Base-by-base conservation (phyloP, 345 rosid genomes). In the Clausena lansium region DNA sequence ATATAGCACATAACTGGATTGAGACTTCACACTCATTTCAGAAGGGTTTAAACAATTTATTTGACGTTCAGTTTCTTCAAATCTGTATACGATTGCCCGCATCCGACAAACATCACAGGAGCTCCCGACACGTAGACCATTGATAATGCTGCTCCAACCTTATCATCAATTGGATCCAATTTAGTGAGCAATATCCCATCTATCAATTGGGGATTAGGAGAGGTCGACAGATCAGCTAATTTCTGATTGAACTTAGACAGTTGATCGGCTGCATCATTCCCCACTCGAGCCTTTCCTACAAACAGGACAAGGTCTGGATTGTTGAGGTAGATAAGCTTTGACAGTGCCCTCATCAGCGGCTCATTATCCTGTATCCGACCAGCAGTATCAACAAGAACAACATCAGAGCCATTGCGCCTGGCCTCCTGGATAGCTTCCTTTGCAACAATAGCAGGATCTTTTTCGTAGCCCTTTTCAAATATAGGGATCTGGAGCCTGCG, bases 361-460 rank as follows among this genome's bases (percentile, higher is more conserved):
- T 96, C 99, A 81, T 96, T 96, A 74, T 94, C 98, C 98, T 94
- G 98, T 97, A 94, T 96, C 70, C 99, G 88, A 75, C 99, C 99
- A 75, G 99, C 99, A 14, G 99, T 97, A 83, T 97, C 99, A 73
- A 94, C 99, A 80, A 96, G 98, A 81, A 96, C 97, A 70, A 94
- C 99, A 82, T 96, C 99, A 27, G 97, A 88, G 58, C 95, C 98
- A 81, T 88, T 89, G 60, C 88, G 91, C 30, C 91, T 80, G 38
- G 98, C 98, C 86, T 92, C 97, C 78, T 94, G 93, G 65, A 96
- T 96, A 68, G 99, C 98, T 87, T 96, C 99, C 87, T 96, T 94
- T 7, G 99, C 99, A 52, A 96, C 99, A 74, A 88, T 80, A 24
- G 99, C 98, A 74, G 99, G 98, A 89, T 97, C 98, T 87, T 94